Evolutionary conservation across 2,329 filamentous ascomycete genomes (phyloP), one percentile per base, ranked within the genome.

Genomic region (Talaromyces sp.): DNA sequence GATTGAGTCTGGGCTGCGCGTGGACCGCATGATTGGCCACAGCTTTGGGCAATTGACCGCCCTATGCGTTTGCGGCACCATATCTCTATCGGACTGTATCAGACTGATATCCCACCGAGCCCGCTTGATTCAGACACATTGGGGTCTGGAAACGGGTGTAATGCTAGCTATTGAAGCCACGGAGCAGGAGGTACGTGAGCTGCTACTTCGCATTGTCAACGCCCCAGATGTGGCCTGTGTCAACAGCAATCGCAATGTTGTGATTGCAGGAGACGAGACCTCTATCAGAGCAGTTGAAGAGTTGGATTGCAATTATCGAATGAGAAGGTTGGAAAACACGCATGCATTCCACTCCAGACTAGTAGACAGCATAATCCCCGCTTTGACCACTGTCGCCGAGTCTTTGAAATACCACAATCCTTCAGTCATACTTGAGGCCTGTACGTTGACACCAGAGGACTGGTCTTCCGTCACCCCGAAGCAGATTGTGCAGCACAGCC

Each of bases 91-190:
- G 6, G 77, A 79, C 47, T 68, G 70, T 0, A 27, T 79, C 5
- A 66, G 63, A 1, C 63, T 80, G 0, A 68, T 80, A 5, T 63
- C 70, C 0, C 70, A 67, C 0, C 70, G 78, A 3, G 77, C 78
- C 2, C 27, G 52, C 0, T 50, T 79, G 0, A 74, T 80, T 8
- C 61, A 71, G 1, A 67, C 73, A 1, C 43, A 62, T 1, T 80
- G 77, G 75, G 75, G 73, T 1, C 8, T n/a, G 3, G 76, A 79
- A 33, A 37, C 65, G 0, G 77, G 77, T 0, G 66, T 64, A 0
- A 79, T 79, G 77, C 60, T 79, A 6, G 69, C 72, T 0, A 61
- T 78, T 0, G 68, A 80, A 52, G 76, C 35, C 35, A 37, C 35
- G 1, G 35, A 37, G 35, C 35, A 10, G 35, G 35, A 37, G 7